These are phyloP conservation scores for Ascochyta lentis DNA, from an alignment of 2,329 filamentous ascomycete species.

Conservation along the genomic window DNA sequence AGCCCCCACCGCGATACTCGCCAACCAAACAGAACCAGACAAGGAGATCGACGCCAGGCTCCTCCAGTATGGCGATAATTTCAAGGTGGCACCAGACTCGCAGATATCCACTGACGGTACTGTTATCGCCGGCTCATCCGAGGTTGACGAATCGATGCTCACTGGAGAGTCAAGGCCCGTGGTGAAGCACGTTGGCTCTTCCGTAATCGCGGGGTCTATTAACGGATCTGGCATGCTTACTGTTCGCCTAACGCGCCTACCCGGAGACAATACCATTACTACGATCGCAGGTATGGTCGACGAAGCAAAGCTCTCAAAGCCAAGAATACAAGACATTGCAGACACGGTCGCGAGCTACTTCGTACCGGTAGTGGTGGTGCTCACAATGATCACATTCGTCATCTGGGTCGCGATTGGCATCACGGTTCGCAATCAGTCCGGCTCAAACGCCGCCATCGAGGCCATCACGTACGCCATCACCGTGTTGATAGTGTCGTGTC, in stretches of 20 bases:
- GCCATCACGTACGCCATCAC: constrained; percentile 77
- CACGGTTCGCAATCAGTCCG: constrained; percentile 42
- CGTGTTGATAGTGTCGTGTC: constrained; percentile 78
- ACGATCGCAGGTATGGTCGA: constrained; percentile 75
- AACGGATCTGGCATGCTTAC: constrained; percentile 60
- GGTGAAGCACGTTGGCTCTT: constrained; percentile 60
- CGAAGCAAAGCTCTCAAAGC: constrained; percentile 71
- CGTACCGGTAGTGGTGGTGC: constrained; percentile 67
- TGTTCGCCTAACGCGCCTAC: constrained; percentile 65
- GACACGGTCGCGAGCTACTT: constrained; percentile 73
- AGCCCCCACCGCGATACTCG: constrained; percentile 56
- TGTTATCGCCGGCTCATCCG: constrained; percentile 66
- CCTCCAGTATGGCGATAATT: constrained; percentile 73
- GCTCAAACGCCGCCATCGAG: constrained; percentile 59
- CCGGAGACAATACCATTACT: constrained; percentile 74
- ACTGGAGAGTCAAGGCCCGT: constrained; percentile 73
- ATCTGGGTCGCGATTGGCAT: constrained; percentile 70
- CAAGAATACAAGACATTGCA: constrained; percentile 71
- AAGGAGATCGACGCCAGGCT: constrained; percentile 69
- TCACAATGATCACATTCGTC: constrained; percentile 66
- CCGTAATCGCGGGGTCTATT: constrained; percentile 70
- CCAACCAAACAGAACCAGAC: constrained; percentile 51
- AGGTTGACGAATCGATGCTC: constrained; percentile 78
- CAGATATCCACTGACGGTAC: constrained; percentile 72
- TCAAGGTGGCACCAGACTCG: constrained; percentile 67